phyloP scores from a whole-genome alignment of 441 rosid genomes.

The Corymbia citriodora region DNA sequence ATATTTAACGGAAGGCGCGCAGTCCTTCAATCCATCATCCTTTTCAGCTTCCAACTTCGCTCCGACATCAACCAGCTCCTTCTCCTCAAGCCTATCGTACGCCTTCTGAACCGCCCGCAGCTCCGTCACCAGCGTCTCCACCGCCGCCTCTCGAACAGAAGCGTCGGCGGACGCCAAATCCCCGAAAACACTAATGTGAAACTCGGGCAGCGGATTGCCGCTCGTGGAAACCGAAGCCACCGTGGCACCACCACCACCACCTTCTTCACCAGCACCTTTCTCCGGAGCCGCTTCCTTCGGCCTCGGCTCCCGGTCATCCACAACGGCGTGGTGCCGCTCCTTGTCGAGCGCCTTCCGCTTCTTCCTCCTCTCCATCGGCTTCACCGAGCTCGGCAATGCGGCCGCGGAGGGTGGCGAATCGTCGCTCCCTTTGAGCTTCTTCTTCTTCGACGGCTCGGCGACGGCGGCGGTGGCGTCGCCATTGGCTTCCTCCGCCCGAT shows the following conservation, averaged over 20 bases:
- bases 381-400: constrained; percentile 24
- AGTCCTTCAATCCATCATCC: constrained; percentile 77
- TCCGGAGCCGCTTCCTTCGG: constrained; percentile 11
- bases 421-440: not conserved
- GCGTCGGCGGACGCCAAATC: constrained; percentile 63
- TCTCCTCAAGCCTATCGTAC: constrained; percentile 40
- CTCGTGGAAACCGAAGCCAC: constrained; percentile 22
- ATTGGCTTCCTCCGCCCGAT: constrained; percentile 2
- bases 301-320: constrained; percentile 16
- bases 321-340: constrained; percentile 37
- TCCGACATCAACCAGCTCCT: constrained; percentile 46
- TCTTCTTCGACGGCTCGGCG: constrained; percentile 14
- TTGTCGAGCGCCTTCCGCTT: constrained; percentile 69
- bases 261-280: constrained; percentile 15
- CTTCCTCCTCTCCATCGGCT: constrained; percentile 80
- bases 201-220: constrained; percentile 38
- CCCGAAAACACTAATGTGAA: constrained; percentile 67
- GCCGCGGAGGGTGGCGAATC: not conserved
- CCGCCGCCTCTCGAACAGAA: constrained; percentile 57
- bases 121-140: constrained; percentile 53
- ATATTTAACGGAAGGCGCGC: constrained; percentile 83
- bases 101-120: constrained; percentile 72
- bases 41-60: constrained; percentile 78
- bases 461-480: constrained; percentile 4
- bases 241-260: constrained; percentile 1